Conservation (phyloP, 148 eudicot genomes). For the Vaccinium darrowii region DNA sequence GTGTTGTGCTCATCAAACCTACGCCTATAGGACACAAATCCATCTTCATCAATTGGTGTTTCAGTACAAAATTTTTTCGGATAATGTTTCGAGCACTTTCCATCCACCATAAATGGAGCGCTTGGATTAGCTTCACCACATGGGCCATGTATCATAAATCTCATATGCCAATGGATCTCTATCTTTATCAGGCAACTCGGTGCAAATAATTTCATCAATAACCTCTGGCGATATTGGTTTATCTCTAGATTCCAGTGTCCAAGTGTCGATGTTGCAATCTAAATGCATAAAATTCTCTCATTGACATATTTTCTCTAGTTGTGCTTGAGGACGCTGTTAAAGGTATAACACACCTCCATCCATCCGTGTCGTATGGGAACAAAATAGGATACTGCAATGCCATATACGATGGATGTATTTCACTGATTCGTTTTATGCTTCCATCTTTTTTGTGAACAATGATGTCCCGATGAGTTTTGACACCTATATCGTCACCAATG, state of each 20-base stretch:
- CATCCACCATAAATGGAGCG: too few relatives aligned
- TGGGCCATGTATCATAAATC: too few relatives aligned
- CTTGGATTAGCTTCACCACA: too few relatives aligned
- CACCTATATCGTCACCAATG: background rate
- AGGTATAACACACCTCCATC: background rate
- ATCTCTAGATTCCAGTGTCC: background rate
- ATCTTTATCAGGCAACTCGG: too few relatives aligned
- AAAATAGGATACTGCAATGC: background rate
- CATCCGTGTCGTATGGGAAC: background rate
- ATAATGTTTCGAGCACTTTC: too few relatives aligned
- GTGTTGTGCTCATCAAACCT: too few relatives aligned
- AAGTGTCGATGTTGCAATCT: background rate
- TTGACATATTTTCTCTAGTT: background rate
- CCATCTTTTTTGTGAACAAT: background rate
- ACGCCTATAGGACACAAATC: too few relatives aligned
- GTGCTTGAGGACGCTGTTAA: background rate
- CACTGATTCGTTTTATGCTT: background rate
- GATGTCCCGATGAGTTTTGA: background rate
- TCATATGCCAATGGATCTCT: too few relatives aligned
- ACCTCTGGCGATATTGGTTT: too few relatives aligned
- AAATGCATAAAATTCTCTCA: conserved; percentile 2
- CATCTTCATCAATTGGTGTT: too few relatives aligned
- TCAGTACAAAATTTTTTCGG: too few relatives aligned
- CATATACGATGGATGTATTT: background rate
- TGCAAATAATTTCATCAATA: too few relatives aligned